Evolutionary conservation across 495 filamentous ascomycete species (phyloP), one percentile per base, ranked within the genome.

Genomic region (Penicillium tannophilum): DNA sequence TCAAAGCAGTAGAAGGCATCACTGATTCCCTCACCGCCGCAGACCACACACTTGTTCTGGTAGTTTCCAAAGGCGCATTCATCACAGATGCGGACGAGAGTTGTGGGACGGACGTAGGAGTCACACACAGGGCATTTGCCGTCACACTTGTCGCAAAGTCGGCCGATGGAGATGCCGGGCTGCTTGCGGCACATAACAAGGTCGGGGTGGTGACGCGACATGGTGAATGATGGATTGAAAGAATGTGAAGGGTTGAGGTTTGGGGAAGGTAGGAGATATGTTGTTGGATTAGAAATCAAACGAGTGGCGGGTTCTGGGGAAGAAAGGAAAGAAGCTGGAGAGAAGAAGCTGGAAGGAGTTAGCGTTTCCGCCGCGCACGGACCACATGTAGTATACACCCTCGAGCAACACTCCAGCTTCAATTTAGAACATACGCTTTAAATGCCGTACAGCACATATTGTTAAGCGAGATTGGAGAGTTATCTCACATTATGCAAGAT

Each of bases 1-100:
- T 99, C 95, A 70, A 97, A 98, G 82, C 94, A 99, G 79, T 99
- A 99, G 76, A 99, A 98, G n/a, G 94, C 94, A 71, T 99, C 94
- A 39, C 90, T 93, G 72, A 99, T 99, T 16, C 94, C 94, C 79
- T 99, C 94, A 62, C 94, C 94, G 76, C 94, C 94, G 74, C 94
- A 99, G 24, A 99, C 94, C 26, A 98, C 91, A 70, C 94, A 99
- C 72, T 99, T 99, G 76, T 99, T 99, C 80, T 98, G 94, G 78
- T 98, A 99, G 79, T 99, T 99, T 66, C 94, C 94, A 74, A 99
- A 99, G 68, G 89, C 89, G 81, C 94, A 99, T 77, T 99, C 94
- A 77, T 99, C 94, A 81, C 94, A 99, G 78, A 99, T 98, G 61
- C 93, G 89, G 52, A 96, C 93, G 33, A 97, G 88, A 6, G 95